A percentile compares a stretch with the other conserved stretches of the same genome.
phyloP scores from a whole-genome alignment of 768 basidiomycete species.

The Suillus spraguei region DNA sequence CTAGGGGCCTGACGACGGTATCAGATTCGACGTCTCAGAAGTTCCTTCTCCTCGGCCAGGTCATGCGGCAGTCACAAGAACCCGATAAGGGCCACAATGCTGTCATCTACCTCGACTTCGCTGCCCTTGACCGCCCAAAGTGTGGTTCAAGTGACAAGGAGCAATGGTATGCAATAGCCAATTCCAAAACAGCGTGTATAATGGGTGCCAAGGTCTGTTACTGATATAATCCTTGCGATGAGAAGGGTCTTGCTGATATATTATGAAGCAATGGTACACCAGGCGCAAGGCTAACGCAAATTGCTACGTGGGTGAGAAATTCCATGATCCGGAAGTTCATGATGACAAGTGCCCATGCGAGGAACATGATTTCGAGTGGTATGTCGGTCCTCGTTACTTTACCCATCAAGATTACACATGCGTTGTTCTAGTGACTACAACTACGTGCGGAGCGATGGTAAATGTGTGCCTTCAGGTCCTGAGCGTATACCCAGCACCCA shows the following conservation, averaged over 20 bases:
- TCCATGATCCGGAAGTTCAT: constrained; percentile 79
- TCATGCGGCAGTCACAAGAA: constrained; percentile 60
- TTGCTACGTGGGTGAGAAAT: constrained; percentile 92
- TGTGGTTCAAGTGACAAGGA: constrained; percentile 79
- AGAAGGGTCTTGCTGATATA: neutral
- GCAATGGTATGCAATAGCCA: constrained; percentile 79
- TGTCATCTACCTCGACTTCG: constrained; percentile 83
- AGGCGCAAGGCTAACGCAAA: constrained; percentile 81
- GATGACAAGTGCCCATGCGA: constrained; percentile 84
- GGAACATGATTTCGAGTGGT: constrained; percentile 96
- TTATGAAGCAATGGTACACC: constrained; percentile 84
- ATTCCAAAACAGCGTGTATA: constrained; percentile 70
- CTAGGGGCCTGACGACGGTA: constrained; percentile 81
- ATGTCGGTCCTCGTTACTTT: constrained; percentile 19
- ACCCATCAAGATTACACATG: neutral
- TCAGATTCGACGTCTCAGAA: constrained; percentile 97
- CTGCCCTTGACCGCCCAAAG: constrained; percentile 62
- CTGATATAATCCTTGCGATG: neutral
- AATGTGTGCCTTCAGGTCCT: constrained; percentile 85
- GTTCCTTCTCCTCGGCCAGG: constrained; percentile 85
- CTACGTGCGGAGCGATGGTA: constrained; percentile 68
- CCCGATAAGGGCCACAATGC: constrained; percentile 62
- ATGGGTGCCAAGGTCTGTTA: constrained; percentile 88
- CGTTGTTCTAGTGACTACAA: constrained; percentile 78
- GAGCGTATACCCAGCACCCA: constrained; percentile 83